A percentile compares a stretch with the other conserved stretches of the same genome.
These are phyloP conservation scores for Cyberlindnera mycetangii DNA, from an alignment of 805 yeast species.

Conservation along the genomic window DNA sequence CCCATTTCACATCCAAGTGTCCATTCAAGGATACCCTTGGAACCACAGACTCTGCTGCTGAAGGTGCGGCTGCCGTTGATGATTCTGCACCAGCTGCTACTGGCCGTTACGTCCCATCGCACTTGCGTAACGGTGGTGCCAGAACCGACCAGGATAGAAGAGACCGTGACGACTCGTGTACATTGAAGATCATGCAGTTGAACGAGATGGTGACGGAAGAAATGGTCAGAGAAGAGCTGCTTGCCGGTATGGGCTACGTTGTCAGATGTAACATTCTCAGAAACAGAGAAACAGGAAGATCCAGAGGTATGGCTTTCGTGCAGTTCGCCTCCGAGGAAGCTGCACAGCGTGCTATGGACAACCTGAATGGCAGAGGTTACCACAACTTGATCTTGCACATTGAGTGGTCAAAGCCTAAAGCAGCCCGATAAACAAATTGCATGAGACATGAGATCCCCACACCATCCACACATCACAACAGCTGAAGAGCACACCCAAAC, in stretches of 20 bases:
- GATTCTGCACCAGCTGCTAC: conserved; percentile 40
- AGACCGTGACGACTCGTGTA: conserved; percentile 81
- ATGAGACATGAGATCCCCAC: not conserved
- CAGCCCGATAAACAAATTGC: not conserved
- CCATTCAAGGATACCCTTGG: conserved; percentile 89
- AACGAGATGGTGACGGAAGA: conserved; percentile 82
- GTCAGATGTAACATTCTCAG: conserved; percentile 80
- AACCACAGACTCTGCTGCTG: conserved; percentile 40
- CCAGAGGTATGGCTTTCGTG: conserved; percentile 95
- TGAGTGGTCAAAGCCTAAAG: conserved; percentile 49
- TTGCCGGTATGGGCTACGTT: conserved; percentile 61
- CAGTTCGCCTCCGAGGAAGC: conserved; percentile 63
- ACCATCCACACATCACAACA: not conserved
- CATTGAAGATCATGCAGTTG: conserved; percentile 88
- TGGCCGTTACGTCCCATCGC: conserved; percentile 62
- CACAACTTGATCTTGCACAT: conserved; percentile 77
- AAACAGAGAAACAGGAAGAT: conserved; percentile 89
- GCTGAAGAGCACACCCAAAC: not conserved
- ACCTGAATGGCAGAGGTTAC: conserved; percentile 87
- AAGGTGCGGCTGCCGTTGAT: conserved; percentile 36
- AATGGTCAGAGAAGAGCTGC: conserved; percentile 68
- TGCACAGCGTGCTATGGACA: conserved; percentile 77
- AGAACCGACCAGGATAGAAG: conserved; percentile 37
- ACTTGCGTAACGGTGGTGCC: conserved; percentile 42
- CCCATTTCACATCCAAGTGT: conserved; percentile 91